Base-by-base conservation (phyloP, 345 rosid genomes). In the Gossypium australe region DNA sequence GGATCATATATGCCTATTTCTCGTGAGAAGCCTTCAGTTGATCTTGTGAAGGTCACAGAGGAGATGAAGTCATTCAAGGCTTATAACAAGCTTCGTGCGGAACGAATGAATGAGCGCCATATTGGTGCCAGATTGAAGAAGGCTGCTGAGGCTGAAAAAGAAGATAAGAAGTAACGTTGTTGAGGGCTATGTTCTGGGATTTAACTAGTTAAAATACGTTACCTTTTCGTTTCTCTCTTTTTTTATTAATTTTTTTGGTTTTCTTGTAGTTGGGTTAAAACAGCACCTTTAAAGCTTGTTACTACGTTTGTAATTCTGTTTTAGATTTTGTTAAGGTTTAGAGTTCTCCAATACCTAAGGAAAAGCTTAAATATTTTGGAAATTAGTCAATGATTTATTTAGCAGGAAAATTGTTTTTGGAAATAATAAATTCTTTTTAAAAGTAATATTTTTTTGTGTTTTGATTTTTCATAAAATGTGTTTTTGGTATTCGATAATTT, bases 101-200 rank as follows among this genome's bases (percentile, higher is more conserved):
- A 93, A 85, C 80, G 92, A 3, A 80, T 45, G 22, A 89, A 88
- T 25, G 60, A 56, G 43, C 89, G 92, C 34, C 97, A 91, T 64
- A 55, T 85, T 9, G 97, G 97, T 65, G 87, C 75, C 1, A 88
- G 97, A 78, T 22, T 85, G 84, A 93, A 93, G 82, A 88, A 78
- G 84, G 98, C 98, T 0, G 90, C 97, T 0, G 98, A 79, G 59
- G 59, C 59, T n/a, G 59, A 55, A 22, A 55, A 55, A 18, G 98
- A 93, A 76, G 97, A 89, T 59, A 93, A 93, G 86, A 93, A 93
- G 88, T 93, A 85, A 80, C 70, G 57, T 14, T 68, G 63, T 16
- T 18, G 12, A 18, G n/a, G 68, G 48, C 41, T 11, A 3, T 2
- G 43, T 34, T 64, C 9, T 20, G 51, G 11, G 18, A 55, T 55